Percentiles rank a stretch among this genome's conserved stretches.
These are phyloP conservation scores for Hypomyces perniciosus DNA, from an alignment of 2,329 filamentous ascomycete genomes.

Conservation along the genomic window DNA sequence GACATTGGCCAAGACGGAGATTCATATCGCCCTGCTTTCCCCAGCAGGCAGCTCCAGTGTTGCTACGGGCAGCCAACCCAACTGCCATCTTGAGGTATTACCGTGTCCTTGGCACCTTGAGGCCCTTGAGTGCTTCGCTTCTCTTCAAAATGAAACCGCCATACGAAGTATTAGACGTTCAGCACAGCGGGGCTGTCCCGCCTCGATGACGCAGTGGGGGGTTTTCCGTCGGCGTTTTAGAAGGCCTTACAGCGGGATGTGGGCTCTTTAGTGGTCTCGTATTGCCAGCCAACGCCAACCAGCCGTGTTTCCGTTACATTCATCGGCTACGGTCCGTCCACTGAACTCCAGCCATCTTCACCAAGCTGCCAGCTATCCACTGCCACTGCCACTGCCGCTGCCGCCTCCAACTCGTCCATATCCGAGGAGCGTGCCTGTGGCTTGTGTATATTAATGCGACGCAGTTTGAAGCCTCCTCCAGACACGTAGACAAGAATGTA, in stretches of 20 bases:
- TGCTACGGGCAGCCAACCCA: too few relatives aligned
- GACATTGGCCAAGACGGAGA: too few relatives aligned
- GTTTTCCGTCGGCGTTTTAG: not conserved
- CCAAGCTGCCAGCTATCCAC: not conserved
- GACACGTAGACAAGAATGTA: constrained; percentile 58
- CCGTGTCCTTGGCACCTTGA: too few relatives aligned
- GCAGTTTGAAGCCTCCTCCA: not conserved
- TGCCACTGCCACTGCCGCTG: not conserved
- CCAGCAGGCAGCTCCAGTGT: too few relatives aligned
- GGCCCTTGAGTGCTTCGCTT: too few relatives aligned
- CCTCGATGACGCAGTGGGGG: not conserved
- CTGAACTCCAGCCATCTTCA: not conserved
- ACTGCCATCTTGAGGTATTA: too few relatives aligned
- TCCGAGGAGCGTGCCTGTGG: not conserved
- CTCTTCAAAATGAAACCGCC: too few relatives aligned
- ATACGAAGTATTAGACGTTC: too few relatives aligned
- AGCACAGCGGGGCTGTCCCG: not conserved
- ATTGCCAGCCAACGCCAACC: too few relatives aligned
- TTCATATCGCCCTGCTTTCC: too few relatives aligned
- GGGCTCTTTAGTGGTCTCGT: not conserved
- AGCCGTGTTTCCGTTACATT: not conserved
- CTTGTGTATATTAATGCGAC: not conserved
- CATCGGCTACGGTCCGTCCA: not conserved
- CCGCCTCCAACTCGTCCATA: not conserved
- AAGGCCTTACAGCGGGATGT: not conserved